Conservation (phyloP, 495 filamentous ascomycete genomes). For the Hypoxylon subgilvum region DNA sequence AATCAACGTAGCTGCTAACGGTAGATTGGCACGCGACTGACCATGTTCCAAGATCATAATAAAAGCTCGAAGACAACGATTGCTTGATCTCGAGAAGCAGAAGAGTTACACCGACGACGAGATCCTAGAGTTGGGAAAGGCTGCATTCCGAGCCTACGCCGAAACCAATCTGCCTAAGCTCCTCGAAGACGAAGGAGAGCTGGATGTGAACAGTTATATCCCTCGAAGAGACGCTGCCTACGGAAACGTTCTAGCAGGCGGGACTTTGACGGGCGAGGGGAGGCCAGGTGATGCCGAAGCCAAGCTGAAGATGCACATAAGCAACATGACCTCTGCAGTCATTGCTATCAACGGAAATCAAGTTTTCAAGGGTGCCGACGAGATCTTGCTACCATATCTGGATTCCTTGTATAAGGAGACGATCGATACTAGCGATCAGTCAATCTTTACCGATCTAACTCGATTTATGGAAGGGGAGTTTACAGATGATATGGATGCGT, state of each 20-base stretch:
- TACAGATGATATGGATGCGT: slow-evolving; percentile 77
- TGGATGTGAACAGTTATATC: slow-evolving; percentile 61
- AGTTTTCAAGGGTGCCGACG: slow-evolving; percentile 57
- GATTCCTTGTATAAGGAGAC: slow-evolving; percentile 76
- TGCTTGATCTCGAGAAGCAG: slow-evolving; percentile 66
- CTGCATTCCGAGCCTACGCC: slow-evolving; percentile 75
- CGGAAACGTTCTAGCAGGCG: slow-evolving; percentile 65
- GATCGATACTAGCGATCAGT: slow-evolving; percentile 76
- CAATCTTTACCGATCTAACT: slow-evolving; percentile 75
- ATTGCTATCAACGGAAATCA: slow-evolving; percentile 57
- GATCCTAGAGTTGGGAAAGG: slow-evolving; percentile 58
- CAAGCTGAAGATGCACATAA: slow-evolving; percentile 93
- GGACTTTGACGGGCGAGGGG: slow-evolving; percentile 65
- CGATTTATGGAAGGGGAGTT: slow-evolving; percentile 83
- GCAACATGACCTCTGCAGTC: slow-evolving; percentile 70
- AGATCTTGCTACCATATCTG: slow-evolving; percentile 83
- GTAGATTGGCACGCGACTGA: slow-evolving; percentile 55
- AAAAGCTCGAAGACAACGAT: slow-evolving; percentile 75
- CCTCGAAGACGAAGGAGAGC: slow-evolving; percentile 45
- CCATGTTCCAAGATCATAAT: slow-evolving; percentile 71
- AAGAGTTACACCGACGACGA: slow-evolving; percentile 52
- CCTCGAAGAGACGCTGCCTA: slow-evolving; percentile 66
- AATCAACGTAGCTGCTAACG: too few relatives aligned
- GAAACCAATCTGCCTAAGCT: slow-evolving; percentile 76
- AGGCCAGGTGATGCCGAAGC: slow-evolving; percentile 72